phyloP scores from a whole-genome alignment of 1,284 basidiomycete species.

The Pseudozyma pruni region DNA sequence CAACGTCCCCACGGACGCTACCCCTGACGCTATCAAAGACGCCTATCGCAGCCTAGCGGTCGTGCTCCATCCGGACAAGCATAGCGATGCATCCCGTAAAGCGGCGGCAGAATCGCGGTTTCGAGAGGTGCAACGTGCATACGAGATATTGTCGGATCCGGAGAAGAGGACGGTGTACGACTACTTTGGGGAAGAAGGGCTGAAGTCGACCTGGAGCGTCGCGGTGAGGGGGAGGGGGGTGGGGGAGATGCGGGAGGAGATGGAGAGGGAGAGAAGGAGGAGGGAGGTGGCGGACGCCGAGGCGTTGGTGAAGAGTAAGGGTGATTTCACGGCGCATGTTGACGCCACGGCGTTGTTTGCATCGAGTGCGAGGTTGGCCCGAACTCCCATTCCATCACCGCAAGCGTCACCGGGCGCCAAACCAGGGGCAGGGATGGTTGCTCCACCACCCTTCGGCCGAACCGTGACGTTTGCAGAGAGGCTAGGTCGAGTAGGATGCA shows the following conservation, averaged over 20 bases:
- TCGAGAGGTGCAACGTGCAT: slow-evolving; percentile 80
- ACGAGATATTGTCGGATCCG: slow-evolving; percentile 77
- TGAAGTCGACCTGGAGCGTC: slow-evolving; percentile 71
- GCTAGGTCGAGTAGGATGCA: slow-evolving; percentile 42
- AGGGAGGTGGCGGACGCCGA: slow-evolving; percentile 71
- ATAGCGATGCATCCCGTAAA: slow-evolving; percentile 74
- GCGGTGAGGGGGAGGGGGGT: slow-evolving; percentile 70
- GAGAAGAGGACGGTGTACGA: slow-evolving; percentile 82
- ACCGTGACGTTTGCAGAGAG: slow-evolving; percentile 45
- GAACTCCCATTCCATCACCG: slow-evolving; percentile 74
- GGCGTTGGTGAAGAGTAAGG: slow-evolving; percentile 72
- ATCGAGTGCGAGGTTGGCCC: slow-evolving; percentile 77
- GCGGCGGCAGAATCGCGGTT: slow-evolving; percentile 76
- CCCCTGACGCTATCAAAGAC: slow-evolving; percentile 77
- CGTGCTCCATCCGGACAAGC: slow-evolving; percentile 87
- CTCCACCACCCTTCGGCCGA: slow-evolving; percentile 2
- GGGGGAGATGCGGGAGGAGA: slow-evolving; percentile 73
- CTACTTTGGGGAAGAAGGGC: slow-evolving; percentile 76
- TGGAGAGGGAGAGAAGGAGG: slow-evolving; percentile 70
- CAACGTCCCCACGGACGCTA: slow-evolving; percentile 76
- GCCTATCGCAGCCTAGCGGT: slow-evolving; percentile 77
- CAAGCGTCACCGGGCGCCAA: slow-evolving; percentile 75
- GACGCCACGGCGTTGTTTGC: slow-evolving; percentile 64
- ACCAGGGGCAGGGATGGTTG: slow-evolving; percentile 71
- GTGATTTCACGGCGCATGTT: slow-evolving; percentile 66